Evolutionary conservation across 2,329 filamentous ascomycete species (phyloP), one percentile per base, ranked within the genome.

Genomic region (Tolypocladium nubicola): DNA sequence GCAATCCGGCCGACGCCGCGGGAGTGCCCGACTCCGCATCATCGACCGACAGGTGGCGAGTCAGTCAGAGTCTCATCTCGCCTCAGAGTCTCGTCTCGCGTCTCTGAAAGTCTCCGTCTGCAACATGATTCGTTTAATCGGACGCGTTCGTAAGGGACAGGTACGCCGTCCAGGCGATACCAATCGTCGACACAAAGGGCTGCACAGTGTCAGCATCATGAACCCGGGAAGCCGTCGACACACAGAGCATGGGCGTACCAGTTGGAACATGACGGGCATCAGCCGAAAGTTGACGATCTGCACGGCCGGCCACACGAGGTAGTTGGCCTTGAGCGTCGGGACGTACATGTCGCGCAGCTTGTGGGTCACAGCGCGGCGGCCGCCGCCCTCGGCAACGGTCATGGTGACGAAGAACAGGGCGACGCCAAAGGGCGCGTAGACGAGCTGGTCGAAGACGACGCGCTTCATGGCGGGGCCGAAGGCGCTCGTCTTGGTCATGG

Each of bases 121-220:
- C 14, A 35, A 6, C 2, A 14, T 14, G 30, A 21, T 13, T 52
- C 23, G 21, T 54, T 62, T 93, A 88, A 59, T 95, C 90, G 3
- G 90, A 79, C 6, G 91, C 87, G 74, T 97, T 97, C 60, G 88
- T 89, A 55, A 99, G 81, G 3, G 92, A 97, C 13, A 99, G 83
- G 72, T 97, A 99, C 23, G 92, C 93, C 13, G 94, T 97, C 94
- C 93, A 97, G 39, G 91, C 91, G 66, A 97, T 97, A 79, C 93
- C 93, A 57, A 99, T 76, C 10, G 90, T 95, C 19, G 93, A 97
- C 10, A 97, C 93, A 69, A 99, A 97, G 1, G 93, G 93, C 92
- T 96, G 39, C 7, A 7, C 3, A 45, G 3, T 21, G 47, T 66
- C 57, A 66, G 61, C 19, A 38, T 21, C 11, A 40, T 23, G 35